Base-by-base conservation (phyloP, 805 yeast genomes). In the Kodamaea jinghongensis region DNA sequence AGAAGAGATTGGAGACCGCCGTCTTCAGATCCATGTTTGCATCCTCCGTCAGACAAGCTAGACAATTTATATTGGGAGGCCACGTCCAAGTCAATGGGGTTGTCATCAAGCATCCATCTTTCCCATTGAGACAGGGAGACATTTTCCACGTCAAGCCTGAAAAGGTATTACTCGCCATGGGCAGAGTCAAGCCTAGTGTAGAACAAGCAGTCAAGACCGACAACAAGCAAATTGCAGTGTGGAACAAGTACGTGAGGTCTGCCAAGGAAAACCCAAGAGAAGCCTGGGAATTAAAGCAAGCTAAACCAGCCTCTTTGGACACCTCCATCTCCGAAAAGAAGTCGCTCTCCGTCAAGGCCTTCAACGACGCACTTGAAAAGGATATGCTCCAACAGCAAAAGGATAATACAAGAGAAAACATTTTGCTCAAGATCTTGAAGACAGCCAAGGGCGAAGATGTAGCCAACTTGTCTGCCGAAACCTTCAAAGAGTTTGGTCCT, bases 1-100 rank as follows among this genome's bases (percentile, higher is more conserved):
- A 91, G 62, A 85, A 83, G 56, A 75, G 99, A 58, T 72, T 91
- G 23, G 99, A 91, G 60, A 78, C 84, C 57, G 97, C 96, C 2
- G 54, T 91, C 8, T 93, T 87, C 68, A 81, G 99, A 63, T 73
- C 96, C 13, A 75, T 91, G 85, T 89, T 91, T 69, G 96, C 98
- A 4, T 78, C 95, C 4, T 85, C 96, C 6, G 79, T 88, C 3
- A 81, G 97, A 71, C 98, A 91, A 65, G 96, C 99, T 2, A 78
- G 96, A 51, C 89, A 86, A 57, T 88, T 85, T 54, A 81, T 93
- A 44, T 62, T 86, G 11, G 80, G 79, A 34, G 95, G 96, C 1
- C 71, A 82, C 48, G 98, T 91, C 9, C 69, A 72, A 47, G 98
- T 91, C 28, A 93, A 91, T 57, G 97, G 96, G 7, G 76, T 83